These are phyloP conservation scores for Tylopilus rubrobrunneus DNA, from an alignment of 768 basidiomycete species.

Conservation along the genomic window DNA sequence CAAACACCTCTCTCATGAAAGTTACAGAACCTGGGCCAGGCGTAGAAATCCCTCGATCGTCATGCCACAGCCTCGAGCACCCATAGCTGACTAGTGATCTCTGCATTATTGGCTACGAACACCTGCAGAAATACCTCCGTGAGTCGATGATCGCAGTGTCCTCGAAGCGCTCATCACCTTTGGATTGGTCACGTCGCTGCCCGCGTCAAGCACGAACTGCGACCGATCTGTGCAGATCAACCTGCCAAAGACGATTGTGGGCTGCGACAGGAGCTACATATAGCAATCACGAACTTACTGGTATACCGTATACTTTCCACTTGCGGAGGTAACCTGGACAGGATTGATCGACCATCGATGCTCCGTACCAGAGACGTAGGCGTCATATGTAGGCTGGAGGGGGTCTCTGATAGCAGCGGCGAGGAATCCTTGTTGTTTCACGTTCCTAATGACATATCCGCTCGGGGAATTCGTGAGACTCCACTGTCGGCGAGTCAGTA, in stretches of 20 bases:
- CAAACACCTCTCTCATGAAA: no score
- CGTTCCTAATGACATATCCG: background rate
- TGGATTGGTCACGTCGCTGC: background rate
- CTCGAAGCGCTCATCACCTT: background rate
- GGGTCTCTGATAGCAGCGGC: background rate
- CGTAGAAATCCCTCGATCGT: no score
- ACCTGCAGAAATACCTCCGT: background rate
- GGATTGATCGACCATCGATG: constrained; percentile 1
- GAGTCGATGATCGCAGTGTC: background rate
- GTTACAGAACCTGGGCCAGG: no score
- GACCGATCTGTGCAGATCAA: background rate
- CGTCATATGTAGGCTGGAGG: background rate
- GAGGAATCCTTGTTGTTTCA: background rate
- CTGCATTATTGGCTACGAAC: background rate
- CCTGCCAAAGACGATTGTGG: background rate
- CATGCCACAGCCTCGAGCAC: background rate
- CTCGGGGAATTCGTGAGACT: background rate
- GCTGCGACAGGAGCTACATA: no score
- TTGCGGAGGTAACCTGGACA: background rate
- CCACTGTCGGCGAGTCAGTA: constrained; percentile 2
- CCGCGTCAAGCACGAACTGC: constrained; percentile 1
- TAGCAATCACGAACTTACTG: background rate
- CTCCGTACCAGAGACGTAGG: background rate
- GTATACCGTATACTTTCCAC: background rate
- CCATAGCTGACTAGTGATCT: constrained; percentile 7